Evolutionary conservation across 2,329 filamentous ascomycete genomes (phyloP).

Genomic region (Hypoxylon sp.): DNA sequence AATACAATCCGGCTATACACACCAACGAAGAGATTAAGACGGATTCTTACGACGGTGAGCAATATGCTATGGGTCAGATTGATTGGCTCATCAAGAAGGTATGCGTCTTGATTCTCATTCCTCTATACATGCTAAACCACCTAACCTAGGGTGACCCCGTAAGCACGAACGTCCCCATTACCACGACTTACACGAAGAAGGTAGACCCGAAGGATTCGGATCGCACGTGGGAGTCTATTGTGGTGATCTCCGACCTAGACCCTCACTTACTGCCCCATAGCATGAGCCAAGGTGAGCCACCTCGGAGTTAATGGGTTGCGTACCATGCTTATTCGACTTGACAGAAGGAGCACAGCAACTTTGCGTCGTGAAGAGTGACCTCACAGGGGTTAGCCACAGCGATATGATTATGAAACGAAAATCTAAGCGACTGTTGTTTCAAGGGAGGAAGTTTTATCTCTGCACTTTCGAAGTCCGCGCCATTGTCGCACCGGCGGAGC

Average conservation of each 20-base stretch:
- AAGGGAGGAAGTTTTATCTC: no score
- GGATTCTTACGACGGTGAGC: conserved; percentile 56
- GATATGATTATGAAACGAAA: conserved; percentile 56
- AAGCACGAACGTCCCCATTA: conserved; percentile 55
- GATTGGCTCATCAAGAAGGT: conserved; percentile 61
- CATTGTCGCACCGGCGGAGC: no score
- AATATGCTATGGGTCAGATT: conserved; percentile 60
- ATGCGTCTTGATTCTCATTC: no score
- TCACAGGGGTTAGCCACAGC: conserved; percentile 57
- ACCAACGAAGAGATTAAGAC: conserved; percentile 55
- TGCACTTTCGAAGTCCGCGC: no score
- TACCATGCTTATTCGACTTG: neutral
- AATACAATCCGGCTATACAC: conserved; percentile 57
- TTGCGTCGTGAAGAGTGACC: conserved; percentile 59
- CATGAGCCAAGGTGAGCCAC: conserved; percentile 56
- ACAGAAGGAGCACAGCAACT: conserved; percentile 57
- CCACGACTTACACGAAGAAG: conserved; percentile 56
- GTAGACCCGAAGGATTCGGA: conserved; percentile 54
- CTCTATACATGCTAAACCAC: neutral
- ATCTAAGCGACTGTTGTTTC: no score
- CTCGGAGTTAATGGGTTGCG: neutral
- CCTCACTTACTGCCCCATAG: conserved; percentile 56
- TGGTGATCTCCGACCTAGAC: conserved; percentile 60
- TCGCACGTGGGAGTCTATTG: conserved; percentile 57
- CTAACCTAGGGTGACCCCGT: conserved; percentile 59